Evolutionary conservation across 2,329 filamentous ascomycete species (phyloP).

Genomic region (Pseudogymnoascus sp.): DNA sequence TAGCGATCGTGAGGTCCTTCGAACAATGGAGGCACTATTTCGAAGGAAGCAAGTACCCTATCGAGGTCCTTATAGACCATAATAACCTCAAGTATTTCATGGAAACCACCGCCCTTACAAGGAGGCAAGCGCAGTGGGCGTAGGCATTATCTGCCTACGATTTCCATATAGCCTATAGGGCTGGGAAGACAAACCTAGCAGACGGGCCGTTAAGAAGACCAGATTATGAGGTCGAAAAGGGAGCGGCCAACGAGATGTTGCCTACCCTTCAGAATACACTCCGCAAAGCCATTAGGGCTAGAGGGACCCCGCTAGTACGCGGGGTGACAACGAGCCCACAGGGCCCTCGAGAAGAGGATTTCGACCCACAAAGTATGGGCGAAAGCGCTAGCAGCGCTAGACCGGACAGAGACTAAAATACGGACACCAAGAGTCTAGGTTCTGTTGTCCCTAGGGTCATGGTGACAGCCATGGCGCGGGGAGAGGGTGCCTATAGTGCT

Average conservation of each 20-base stretch:
- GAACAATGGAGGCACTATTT: slow-evolving; percentile 10
- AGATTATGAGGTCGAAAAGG: not conserved
- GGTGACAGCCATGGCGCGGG: not conserved
- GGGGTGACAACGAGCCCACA: not conserved
- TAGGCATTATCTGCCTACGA: not conserved
- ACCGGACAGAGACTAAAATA: not conserved
- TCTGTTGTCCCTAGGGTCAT: not conserved
- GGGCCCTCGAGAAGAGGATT: no score
- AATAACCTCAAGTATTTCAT: slow-evolving; percentile 8
- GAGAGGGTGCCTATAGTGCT: not conserved
- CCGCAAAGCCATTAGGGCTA: not conserved
- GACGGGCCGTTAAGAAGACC: not conserved
- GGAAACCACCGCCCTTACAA: not conserved
- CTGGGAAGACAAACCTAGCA: not conserved
- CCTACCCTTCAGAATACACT: not conserved
- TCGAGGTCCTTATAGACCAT: slow-evolving; percentile 9
- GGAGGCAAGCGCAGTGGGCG: not conserved
- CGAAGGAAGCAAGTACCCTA: not conserved
- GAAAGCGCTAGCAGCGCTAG: no score
- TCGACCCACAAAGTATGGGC: no score
- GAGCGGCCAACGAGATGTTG: not conserved
- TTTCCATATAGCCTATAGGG: not conserved
- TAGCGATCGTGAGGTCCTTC: slow-evolving; percentile 22
- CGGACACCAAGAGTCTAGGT: not conserved
- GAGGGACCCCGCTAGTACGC: not conserved